These are phyloP conservation scores for Ophiosphaerella korrae DNA, from an alignment of 2,329 filamentous ascomycete genomes.

Conservation along the genomic window DNA sequence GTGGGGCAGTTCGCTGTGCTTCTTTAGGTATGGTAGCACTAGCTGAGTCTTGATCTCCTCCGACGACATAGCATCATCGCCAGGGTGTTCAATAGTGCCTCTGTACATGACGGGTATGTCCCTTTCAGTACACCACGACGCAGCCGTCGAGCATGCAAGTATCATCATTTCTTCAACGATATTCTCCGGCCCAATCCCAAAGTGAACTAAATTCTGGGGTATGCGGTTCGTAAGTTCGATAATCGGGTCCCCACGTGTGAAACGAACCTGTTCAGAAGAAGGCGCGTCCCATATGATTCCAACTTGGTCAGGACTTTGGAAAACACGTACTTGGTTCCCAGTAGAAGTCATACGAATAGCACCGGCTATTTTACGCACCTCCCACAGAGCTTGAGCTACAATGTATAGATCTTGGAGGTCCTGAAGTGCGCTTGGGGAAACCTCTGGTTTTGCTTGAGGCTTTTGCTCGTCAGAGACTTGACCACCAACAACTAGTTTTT, in stretches of 20 bases:
- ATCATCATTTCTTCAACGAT: conserved; percentile 57
- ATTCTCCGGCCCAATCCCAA: conserved; percentile 28
- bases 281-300: conserved; percentile 52
- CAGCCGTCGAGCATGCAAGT: conserved; percentile 58
- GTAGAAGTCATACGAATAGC: conserved; percentile 42
- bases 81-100: conserved; percentile 43
- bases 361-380: conserved; percentile 43
- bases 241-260: conserved; percentile 51
- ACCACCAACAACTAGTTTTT: conserved; percentile 34
- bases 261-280: conserved; percentile 43
- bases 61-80: conserved; percentile 9
- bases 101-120: conserved; percentile 58
- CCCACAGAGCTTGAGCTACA: conserved; percentile 41
- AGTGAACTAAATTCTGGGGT: conserved; percentile 10
- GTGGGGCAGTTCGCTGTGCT: conserved; percentile 44
- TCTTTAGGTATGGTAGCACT: conserved; percentile 43
- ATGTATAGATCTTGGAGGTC: conserved; percentile 40
- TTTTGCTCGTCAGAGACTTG: conserved; percentile 6
- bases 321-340: conserved; percentile 43
- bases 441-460: conserved; percentile 8
- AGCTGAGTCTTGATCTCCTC: conserved; percentile 39
- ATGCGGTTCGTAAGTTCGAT: conserved; percentile 39
- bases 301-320: conserved; percentile 29
- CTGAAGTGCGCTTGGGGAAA: conserved; percentile 25
- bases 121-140: conserved; percentile 58